These are phyloP conservation scores for Monosporascus cannonballus DNA, from an alignment of 2,329 filamentous ascomycete genomes.

Conservation along the genomic window DNA sequence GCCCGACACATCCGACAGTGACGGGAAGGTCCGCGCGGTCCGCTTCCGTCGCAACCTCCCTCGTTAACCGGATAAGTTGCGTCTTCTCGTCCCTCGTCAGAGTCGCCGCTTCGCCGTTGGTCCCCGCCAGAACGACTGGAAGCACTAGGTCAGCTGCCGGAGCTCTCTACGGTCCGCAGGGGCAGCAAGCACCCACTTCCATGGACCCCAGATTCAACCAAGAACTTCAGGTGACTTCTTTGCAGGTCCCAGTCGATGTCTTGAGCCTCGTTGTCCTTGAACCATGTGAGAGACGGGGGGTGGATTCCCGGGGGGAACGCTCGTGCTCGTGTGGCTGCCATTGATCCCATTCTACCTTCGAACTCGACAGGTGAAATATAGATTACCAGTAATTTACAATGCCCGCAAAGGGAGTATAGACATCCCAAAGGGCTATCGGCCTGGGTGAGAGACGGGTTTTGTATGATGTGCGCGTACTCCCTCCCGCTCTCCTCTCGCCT, in stretches of 20 bases:
- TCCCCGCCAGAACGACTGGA: conserved; percentile 59
- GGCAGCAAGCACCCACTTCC: conserved; percentile 30
- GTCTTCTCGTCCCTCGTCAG: conserved; percentile 58
- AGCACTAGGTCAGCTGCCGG: conserved; percentile 4
- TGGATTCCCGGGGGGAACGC: conserved; percentile 45
- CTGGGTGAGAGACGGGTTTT: no score
- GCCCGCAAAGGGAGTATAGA: no score
- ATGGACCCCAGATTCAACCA: conserved; percentile 47
- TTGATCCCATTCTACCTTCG: neutral
- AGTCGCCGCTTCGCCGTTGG: conserved; percentile 68
- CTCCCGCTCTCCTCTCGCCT: no score
- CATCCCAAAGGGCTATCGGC: no score
- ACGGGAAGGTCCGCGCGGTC: conserved; percentile 54
- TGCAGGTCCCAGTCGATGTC: conserved; percentile 52
- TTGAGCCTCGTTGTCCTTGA: conserved; percentile 38
- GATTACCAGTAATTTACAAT: no score
- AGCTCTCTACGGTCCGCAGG: neutral
- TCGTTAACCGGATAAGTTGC: conserved; percentile 53
- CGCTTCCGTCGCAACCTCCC: conserved; percentile 52
- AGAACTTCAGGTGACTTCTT: conserved; percentile 45
- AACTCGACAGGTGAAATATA: neutral
- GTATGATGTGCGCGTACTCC: no score
- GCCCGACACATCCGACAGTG: conserved; percentile 61
- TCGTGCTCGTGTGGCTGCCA: neutral
- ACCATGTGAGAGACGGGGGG: conserved; percentile 52